Conservation (phyloP, 495 filamentous ascomycete species). For the Halenospora varia region DNA sequence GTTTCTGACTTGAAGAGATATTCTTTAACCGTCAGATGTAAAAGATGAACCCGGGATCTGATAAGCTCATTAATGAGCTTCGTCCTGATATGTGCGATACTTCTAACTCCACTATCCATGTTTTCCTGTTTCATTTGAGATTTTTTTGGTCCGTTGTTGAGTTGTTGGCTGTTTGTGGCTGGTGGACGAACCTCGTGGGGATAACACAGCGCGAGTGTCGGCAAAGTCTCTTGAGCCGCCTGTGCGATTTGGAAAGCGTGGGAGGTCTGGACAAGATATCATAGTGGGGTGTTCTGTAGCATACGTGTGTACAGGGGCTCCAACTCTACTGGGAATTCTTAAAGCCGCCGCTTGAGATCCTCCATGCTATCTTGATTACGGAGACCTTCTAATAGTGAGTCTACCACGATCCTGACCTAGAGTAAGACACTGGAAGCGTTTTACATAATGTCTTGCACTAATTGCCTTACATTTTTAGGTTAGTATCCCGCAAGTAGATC, state of each 20-base stretch:
- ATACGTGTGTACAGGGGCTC: not conserved
- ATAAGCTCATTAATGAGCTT: not conserved
- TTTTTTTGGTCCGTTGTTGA: not conserved
- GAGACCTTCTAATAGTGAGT: not conserved
- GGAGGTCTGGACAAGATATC: not conserved
- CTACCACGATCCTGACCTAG: conserved; percentile 25
- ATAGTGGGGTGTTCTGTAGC: conserved; percentile 3
- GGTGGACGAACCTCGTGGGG: not conserved
- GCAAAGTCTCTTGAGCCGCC: not conserved
- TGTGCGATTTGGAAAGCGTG: not conserved
- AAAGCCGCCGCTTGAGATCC: not conserved
- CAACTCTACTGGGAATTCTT: not conserved
- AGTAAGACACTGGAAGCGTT: conserved; percentile 31
- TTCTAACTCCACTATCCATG: not conserved
- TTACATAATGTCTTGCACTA: conserved; percentile 21
- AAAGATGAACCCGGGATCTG: not conserved
- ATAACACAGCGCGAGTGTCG: not conserved
- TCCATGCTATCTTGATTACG: not conserved
- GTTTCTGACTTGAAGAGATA: not conserved
- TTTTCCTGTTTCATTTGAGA: not conserved
- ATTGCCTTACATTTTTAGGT: not conserved
- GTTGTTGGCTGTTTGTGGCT: not conserved
- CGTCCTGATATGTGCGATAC: not conserved
- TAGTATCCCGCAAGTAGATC: not conserved
- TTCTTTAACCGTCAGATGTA: not conserved